phyloP scores from a whole-genome alignment of 495 filamentous ascomycete genomes.

The Aspergillus steynii region DNA sequence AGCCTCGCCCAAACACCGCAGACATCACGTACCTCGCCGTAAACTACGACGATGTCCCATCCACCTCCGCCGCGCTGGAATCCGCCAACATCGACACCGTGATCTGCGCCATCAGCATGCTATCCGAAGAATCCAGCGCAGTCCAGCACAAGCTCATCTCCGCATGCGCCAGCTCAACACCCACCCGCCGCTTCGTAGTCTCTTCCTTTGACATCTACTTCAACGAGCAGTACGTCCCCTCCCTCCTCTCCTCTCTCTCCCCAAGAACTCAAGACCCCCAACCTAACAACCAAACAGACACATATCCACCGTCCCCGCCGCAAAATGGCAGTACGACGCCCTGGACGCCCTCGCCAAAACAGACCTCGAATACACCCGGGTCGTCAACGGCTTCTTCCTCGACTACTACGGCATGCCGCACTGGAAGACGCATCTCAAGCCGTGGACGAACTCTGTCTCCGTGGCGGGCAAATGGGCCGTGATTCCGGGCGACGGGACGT shows the following conservation, averaged over 20 bases:
- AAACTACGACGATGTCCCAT: slow-evolving; percentile 33
- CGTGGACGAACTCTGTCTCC: slow-evolving; percentile 31
- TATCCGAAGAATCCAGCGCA: slow-evolving; percentile 8
- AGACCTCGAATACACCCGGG: slow-evolving; percentile 38
- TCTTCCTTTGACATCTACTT: slow-evolving; percentile 21
- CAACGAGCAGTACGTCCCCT: slow-evolving; percentile 7
- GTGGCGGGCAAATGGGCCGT: slow-evolving; percentile 33
- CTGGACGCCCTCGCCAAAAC: slow-evolving; percentile 1
- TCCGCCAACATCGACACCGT: slow-evolving; percentile 41
- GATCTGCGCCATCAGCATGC: slow-evolving; percentile 25
- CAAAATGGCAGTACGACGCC: slow-evolving; percentile 1
- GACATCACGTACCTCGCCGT: slow-evolving; percentile 18
- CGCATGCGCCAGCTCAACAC: slow-evolving; percentile 35
- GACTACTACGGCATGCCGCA: slow-evolving; percentile 41
- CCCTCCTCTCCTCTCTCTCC: too few species aligned
- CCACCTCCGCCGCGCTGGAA: slow-evolving; percentile 32
- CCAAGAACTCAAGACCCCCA: neutral
- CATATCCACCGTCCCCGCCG: neutral
- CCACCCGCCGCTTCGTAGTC: slow-evolving; percentile 35
- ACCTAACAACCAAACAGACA: neutral
- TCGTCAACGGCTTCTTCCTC: slow-evolving; percentile 40
- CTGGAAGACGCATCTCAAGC: slow-evolving; percentile 29
- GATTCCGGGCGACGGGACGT: slow-evolving; percentile 40
- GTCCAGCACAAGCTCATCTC: slow-evolving; percentile 29
- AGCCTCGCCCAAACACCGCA: slow-evolving; percentile 4